Evolutionary conservation across 345 rosid species (phyloP), one percentile per base, ranked within the genome.

Genomic region (Triadica sebifera): DNA sequence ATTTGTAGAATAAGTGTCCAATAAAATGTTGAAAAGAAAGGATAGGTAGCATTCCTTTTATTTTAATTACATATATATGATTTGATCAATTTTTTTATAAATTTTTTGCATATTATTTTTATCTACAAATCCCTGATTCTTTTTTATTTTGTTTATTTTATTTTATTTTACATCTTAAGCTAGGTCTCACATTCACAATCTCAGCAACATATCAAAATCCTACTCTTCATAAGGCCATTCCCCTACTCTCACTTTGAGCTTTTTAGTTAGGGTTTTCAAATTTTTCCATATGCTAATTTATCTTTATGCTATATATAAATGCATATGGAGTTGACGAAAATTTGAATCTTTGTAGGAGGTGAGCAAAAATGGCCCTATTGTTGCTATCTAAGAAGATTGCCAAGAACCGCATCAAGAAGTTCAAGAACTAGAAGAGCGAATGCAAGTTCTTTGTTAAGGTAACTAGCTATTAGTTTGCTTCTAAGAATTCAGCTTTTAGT

Each of bases 351-450:
- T 74, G 45, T 25, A 47, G 37, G 55, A 45, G 59, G 72, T 24
- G 4, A 55, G 71, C 58, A 62, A 71, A 86, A 72, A 89, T 92
- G 97, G 96, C 96, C 84, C 91, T 86, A 43, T 91, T 91, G 29
- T 75, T 90, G 75, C 76, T 88, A 67, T 58, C 81, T 72, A 92
- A 92, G 94, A 92, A 83, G 94, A 82, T 85, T 37, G 87, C 88
- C 65, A 92, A 89, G 93, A 93, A 93, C 90, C 81, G 97, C 79
- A 74, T 83, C 66, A 91, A 89, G 85, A 81, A 86, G 74, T 91
- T 93, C 83, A 91, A 87, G 85, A 89, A 93, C 70, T 90, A 95
- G 45, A 95, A 90, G 84, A 83, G 96, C 41, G 95, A 91, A 60
- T 89, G 97, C 70, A 87, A 86, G 80, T 83, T 86, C 73, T 82